Evolutionary conservation across 768 basidiomycete genomes (phyloP), one percentile per base, ranked within the genome.

Genomic region (Mycena leptocephala): DNA sequence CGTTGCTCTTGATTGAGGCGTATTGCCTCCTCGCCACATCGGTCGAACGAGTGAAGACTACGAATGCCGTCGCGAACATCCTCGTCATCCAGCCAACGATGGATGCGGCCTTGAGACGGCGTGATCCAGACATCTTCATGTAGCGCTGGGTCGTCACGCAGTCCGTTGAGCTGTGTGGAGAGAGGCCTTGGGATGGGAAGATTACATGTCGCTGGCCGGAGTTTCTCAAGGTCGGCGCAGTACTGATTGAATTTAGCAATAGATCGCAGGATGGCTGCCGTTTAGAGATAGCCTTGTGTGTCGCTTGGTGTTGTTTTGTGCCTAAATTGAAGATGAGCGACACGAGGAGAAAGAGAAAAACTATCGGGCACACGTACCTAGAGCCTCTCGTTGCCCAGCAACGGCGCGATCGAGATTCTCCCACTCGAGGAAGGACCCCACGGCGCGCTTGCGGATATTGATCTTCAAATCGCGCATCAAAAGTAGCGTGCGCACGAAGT

Each of bases 91-190:
- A 87, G 80, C 87, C 88, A 88, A 7, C 59, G 66, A 18, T 81
- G 85, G 0, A 78, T 55, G 10, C 70, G 61, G 1, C 24, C 71
- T 0, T 43, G 33, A 2, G 80, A 62, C 0, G 78, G 80, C 0
- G 69, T 77, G 7, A 87, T 85, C 86, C 85, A 88, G 0, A 87
- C 80, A 62, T 87, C 86, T 46, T 87, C 82, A 81, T 87, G 83
- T 0, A 89, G 77, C 0, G 30, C 64, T 0, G 83, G 56, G 28
- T 77, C 51, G 10, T 83, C 80, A 10, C 78, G 79, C 11, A 86
- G 79, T 1, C 71, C 55, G 2, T 65, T 61, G 0, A 89, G 73
- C 24, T 84, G 79, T 0, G 80, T 84, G 0, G 84, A 83, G 0
- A 88, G 83, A n/a, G 51, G 51, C 10, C 14, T 16, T n/a, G 51